Evolutionary conservation across 495 filamentous ascomycete genomes (phyloP), one percentile per base, ranked within the genome.

Genomic region (Neurospora sp.): DNA sequence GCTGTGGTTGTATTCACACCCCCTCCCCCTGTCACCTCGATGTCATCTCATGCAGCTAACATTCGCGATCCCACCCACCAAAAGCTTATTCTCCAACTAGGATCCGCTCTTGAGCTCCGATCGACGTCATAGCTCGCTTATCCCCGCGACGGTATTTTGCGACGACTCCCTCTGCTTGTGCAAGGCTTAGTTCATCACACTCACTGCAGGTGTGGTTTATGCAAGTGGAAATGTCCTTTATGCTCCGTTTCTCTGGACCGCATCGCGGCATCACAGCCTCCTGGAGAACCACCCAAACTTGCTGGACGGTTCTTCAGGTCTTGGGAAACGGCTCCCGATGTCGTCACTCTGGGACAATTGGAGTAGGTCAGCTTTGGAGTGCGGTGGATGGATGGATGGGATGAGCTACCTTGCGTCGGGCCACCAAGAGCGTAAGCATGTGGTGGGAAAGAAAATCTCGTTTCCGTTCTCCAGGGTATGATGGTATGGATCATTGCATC

Each of bases 121-220:
- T 46, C 31, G 70, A 80, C 77, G 77, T 80, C 78, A 80, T 78
- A 62, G 31, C 35, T 71, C 66, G 54, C 54, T 66, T 66, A 62
- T 62, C 54, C 23, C 54, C 54, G 54, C 27, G 6, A 31, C 1
- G 2, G 54, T 8, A 16, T 4, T 16, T 31, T 35, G 54, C 27
- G 3, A 62, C 23, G 12, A 62, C 27, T 66, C 4, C 27, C 2
- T 35, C 54, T 16, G 14, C 27, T 37, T 37, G 3, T 37, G 27
- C 54, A 66, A 37, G 54, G 54, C 54, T 66, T n/a, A n/a, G n/a
- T n/a, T 66, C 27, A 1, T 18, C 23, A 66, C 2, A 35, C 23
- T 8, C 23, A 16, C 10, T 1, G 54, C 54, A 31, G 27, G 54
- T 66, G 54, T 37, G 27, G 7, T 60, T 62, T 62, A 62, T 27